Percentiles rank a stretch among this genome's conserved stretches.
Evolutionary conservation across 169 alveolate species (phyloP).

Genomic region (Plasmodium vivax): DNA sequence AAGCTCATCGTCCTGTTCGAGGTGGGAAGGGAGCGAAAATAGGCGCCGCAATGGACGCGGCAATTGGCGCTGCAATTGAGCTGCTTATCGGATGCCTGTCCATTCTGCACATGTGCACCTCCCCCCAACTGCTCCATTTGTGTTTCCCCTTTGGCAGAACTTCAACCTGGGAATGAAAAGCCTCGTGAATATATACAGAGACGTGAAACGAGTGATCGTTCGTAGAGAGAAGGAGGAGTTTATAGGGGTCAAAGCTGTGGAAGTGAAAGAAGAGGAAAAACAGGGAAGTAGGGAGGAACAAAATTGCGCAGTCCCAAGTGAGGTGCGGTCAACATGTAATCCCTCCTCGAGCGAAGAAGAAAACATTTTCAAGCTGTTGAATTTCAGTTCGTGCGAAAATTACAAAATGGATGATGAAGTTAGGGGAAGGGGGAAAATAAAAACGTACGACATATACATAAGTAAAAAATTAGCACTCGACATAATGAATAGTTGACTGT

Average conservation of each 20-base stretch:
- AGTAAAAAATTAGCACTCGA: conserved; percentile 62
- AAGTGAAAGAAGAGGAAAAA: background rate
- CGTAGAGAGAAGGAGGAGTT: background rate
- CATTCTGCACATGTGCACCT: background rate
- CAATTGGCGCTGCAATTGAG: background rate
- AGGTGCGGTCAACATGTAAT: background rate
- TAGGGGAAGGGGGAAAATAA: background rate
- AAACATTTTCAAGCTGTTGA: conserved; percentile 43
- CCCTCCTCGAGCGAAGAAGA: conserved; percentile 32
- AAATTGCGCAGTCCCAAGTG: background rate
- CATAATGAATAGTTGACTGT: conserved; percentile 45
- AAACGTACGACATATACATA: conserved; percentile 34
- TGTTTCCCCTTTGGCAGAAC: conserved; percentile 28
- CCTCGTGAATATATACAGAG: conserved; percentile 40
- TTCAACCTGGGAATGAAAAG: conserved; percentile 36
- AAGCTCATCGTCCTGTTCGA: conserved; percentile 42
- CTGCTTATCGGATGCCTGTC: background rate
- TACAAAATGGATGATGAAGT: conserved; percentile 11
- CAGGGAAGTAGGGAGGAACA: conserved; percentile 13
- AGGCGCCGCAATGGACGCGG: no score
- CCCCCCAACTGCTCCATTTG: background rate
- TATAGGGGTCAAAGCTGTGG: conserved; percentile 5
- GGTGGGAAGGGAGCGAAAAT: conserved; percentile 2
- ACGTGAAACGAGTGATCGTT: conserved; percentile 26
- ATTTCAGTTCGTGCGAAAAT: conserved; percentile 30